Evolutionary conservation across 352 stramenopile species (phyloP), one percentile per base, ranked within the genome.

Genomic region (Pelagophyceae sp.): DNA sequence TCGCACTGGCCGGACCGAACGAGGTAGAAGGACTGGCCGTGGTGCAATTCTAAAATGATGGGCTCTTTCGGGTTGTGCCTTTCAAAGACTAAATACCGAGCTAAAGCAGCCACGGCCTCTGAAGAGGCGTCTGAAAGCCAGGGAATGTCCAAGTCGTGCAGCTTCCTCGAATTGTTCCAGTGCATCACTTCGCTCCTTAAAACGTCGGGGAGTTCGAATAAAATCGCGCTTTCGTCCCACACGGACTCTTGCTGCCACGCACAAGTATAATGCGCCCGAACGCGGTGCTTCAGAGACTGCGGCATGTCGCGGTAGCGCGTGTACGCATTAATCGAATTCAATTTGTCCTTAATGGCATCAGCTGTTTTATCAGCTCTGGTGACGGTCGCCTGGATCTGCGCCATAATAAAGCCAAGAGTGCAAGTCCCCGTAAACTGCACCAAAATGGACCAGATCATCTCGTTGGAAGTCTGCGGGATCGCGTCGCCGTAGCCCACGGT

Each of bases 321-420:
- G 72, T 81, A 81, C 27, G 77, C 58, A 54, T 81, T 78, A 54
- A 81, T 81, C 20, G 63, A 61, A 72, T 78, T 70, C 33, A 81
- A 76, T 35, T 79, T 81, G 1, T 71, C 61, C 25, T 79, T 50
- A 58, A 79, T 76, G 15, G 72, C n/a, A 19, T 76, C 79, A 0
- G 45, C 27, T 29, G 61, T 71, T 40, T 76, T 38, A 38, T 81
- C 79, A 0, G 64, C n/a, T 32, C 67, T 33, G 20, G 72, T 75
- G 17, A 81, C 50, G 32, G 78, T 81, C 20, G 60, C 61, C 50
- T 35, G 76, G 40, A 81, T 69, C 51, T 81, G 40, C 11, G 69
- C 77, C 37, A 81, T 79, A 23, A 81, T 71, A 32, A 77, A 81
- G 20, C 77, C 77, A 31, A 81, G 79, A 19, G 65, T 63, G 27